Evolutionary conservation across 1,139 yeast genomes (phyloP), one percentile per base, ranked within the genome.

Genomic region (Suhomyces kunorum): DNA sequence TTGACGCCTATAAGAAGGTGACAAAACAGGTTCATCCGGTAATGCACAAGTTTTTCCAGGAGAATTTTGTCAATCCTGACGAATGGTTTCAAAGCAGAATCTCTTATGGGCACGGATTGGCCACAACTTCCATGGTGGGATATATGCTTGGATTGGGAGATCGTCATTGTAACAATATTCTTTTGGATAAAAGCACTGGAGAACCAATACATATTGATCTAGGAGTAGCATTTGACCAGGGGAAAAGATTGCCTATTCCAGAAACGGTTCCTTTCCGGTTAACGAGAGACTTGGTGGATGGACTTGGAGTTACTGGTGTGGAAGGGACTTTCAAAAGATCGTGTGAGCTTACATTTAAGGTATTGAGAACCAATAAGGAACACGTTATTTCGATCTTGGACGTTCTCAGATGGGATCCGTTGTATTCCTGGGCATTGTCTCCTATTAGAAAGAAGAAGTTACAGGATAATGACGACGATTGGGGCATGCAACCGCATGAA

Each of bases 161-260:
- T 58, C 71, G 99, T 18, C 99, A 94, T 61, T 80, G 95, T 56
- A 88, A 88, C 58, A 94, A 94, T 58, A 84, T 94, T 31, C 63
- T 94, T 42, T 58, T 94, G n/a, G 98, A 94, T 58, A 71, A 74
- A 38, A 58, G 58, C 12, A 75, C 87, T 0, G 98, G 98, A 0
- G 97, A 90, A 50, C 95, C 96, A 0, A 82, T 94, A 20, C 98
- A 94, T 59, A 94, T 94, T 53, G 99, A 94, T 59, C 68, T 94
- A 25, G 99, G 98, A 0, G 92, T 92, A 40, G 95, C 98, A 0
- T 94, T 94, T 66, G 98, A 94, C 56, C 90, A 85, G 55, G 98
- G 98, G 0, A 83, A 79, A 51, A 63, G 81, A 12, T 67, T 94
- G 33, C 85, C 94, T 0, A 77, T 90, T 13, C 98, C 99, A 0